These are phyloP conservation scores for Citrus mangshanensis DNA, from an alignment of 345 rosid species.

Conservation along the genomic window DNA sequence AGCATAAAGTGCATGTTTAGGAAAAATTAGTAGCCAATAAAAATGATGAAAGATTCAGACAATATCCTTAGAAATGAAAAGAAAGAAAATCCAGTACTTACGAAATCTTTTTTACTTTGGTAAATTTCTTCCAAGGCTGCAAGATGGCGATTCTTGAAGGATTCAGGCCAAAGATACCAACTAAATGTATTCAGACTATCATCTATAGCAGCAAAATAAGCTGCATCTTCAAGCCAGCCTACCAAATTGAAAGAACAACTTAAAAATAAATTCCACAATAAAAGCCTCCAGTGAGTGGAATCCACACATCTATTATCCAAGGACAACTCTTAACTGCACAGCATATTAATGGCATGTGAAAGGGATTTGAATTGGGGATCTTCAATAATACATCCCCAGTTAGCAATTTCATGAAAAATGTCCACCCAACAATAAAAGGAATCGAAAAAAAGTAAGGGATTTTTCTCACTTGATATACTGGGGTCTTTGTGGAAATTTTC, in stretches of 20 bases:
- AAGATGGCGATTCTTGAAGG: constrained; percentile 76
- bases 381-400: not conserved
- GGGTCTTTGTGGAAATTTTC: constrained; percentile 60
- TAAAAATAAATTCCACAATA: not conserved
- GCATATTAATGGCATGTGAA: not conserved
- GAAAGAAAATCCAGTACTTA: constrained; percentile 35
- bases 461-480: constrained; percentile 57
- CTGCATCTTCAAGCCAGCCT: constrained; percentile 99
- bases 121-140: constrained; percentile 82
- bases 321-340: not conserved
- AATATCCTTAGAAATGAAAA: constrained; percentile 39
- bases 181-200: constrained; percentile 48
- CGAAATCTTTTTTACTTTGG: constrained; percentile 72
- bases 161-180: constrained; percentile 93
- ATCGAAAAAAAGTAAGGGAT: not conserved
- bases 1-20: not conserved
- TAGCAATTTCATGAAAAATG: too few relatives aligned
- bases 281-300: not conserved
- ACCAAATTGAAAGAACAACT: constrained; percentile 11
- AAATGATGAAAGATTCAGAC: constrained; percentile 41
- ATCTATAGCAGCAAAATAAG: constrained; percentile 92
- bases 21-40: constrained; percentile 3
- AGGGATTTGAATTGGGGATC: not conserved
- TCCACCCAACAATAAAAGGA: not conserved
- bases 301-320: not conserved